Percentiles rank a stretch among this genome's conserved stretches.
Conservation (phyloP, 75 land plant genomes). For the Chamaecyparis obtusa region DNA sequence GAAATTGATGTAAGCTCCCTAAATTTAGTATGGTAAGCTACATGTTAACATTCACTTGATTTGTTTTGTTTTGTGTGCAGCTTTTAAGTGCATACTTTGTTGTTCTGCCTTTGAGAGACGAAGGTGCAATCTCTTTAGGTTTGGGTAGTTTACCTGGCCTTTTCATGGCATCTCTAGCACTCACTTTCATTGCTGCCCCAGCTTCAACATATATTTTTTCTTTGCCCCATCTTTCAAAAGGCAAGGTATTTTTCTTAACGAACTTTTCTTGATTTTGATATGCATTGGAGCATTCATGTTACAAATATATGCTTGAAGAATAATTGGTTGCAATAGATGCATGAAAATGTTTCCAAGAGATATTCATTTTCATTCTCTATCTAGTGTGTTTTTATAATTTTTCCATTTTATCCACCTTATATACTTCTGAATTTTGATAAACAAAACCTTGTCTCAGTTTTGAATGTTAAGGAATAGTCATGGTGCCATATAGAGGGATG, state of each 20-base stretch:
- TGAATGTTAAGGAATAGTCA: background rate
- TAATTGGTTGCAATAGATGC: background rate
- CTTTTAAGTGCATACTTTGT: slow-evolving; percentile 88
- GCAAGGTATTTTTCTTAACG: slow-evolving; percentile 50
- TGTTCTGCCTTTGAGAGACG: slow-evolving; percentile 87
- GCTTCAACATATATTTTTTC: slow-evolving; percentile 79
- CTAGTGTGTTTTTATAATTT: background rate
- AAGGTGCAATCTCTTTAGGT: slow-evolving; percentile 86
- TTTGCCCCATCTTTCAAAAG: slow-evolving; percentile 65
- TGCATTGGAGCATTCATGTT: background rate
- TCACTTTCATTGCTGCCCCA: slow-evolving; percentile 82
- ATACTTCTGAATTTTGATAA: background rate
- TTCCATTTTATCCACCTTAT: background rate
- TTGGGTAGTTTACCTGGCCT: slow-evolving; percentile 61
- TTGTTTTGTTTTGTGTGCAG: slow-evolving; percentile 28
- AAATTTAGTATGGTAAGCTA: background rate
- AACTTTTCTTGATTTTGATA: background rate
- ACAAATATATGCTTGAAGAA: background rate
- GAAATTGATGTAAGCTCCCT: background rate
- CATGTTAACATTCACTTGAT: slow-evolving; percentile 2
- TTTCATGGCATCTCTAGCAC: slow-evolving; percentile 74
- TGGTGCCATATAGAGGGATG: background rate
- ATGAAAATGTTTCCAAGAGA: background rate
- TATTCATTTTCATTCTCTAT: background rate
- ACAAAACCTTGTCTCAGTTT: background rate